phyloP scores from a whole-genome alignment of 1,139 yeast species.

The Taphrina betulina region DNA sequence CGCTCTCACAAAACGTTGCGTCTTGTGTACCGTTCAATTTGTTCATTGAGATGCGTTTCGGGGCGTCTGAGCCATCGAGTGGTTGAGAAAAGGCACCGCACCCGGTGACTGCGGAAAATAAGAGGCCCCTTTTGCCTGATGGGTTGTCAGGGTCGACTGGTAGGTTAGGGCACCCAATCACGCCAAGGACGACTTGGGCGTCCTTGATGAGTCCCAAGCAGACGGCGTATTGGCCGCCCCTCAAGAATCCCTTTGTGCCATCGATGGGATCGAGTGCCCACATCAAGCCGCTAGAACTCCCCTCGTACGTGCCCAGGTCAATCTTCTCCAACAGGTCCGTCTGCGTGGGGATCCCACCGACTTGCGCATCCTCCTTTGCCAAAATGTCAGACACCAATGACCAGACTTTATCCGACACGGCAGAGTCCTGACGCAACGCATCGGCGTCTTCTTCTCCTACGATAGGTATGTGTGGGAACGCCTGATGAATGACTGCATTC shows the following conservation, averaged over 20 bases:
- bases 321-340: slow-evolving; percentile 62
- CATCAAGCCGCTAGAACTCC: slow-evolving; percentile 41
- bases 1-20: slow-evolving; percentile 85
- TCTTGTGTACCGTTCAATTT: slow-evolving; percentile 44
- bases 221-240: slow-evolving; percentile 97
- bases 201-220: slow-evolving; percentile 86
- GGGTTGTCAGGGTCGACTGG: slow-evolving; percentile 52
- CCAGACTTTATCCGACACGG: slow-evolving; percentile 50
- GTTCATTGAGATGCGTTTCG: slow-evolving; percentile 43
- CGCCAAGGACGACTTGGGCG: slow-evolving; percentile 82
- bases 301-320: slow-evolving; percentile 57
- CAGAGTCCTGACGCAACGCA: slow-evolving; percentile 54
- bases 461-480: slow-evolving; percentile 79
- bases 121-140: slow-evolving; percentile 54
- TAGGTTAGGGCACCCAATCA: slow-evolving; percentile 93
- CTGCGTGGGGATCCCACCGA: slow-evolving; percentile 48
- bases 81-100: slow-evolving; percentile 58
- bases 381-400: slow-evolving; percentile 41
- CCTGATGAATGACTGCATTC: slow-evolving; percentile 72
- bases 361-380: slow-evolving; percentile 40
- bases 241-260: slow-evolving; percentile 92
- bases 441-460: slow-evolving; percentile 94
- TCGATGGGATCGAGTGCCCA: slow-evolving; percentile 99
- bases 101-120: slow-evolving; percentile 73
- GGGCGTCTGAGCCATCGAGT: slow-evolving; percentile 27